Conservation (phyloP, 148 eudicot genomes). For the Persicaria tinctoria region DNA sequence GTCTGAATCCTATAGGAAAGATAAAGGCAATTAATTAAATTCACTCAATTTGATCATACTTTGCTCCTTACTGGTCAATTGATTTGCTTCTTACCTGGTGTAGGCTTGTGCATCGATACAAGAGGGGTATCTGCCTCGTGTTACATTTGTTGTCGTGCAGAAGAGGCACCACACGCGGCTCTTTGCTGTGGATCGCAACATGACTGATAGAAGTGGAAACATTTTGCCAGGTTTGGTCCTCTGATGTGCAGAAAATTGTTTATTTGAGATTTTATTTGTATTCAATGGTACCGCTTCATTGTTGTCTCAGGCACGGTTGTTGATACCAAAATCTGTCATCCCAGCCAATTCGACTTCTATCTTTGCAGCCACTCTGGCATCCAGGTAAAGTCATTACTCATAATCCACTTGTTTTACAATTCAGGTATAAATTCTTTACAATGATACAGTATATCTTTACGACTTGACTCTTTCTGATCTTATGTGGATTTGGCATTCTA, state of each 20-base stretch:
- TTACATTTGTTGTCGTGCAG: constrained; percentile 37
- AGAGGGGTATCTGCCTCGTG: constrained; percentile 20
- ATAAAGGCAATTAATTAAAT: too few relatives aligned
- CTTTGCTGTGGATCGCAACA: constrained; percentile 25
- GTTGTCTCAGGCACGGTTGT: constrained; percentile 19
- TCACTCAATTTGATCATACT: not conserved
- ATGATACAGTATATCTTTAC: too few relatives aligned
- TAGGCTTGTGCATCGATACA: constrained; percentile 15
- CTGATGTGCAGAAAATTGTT: not conserved
- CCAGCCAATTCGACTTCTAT: constrained; percentile 23
- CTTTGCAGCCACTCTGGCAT: constrained; percentile 27
- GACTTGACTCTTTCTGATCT: too few relatives aligned
- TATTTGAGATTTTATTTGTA: not conserved
- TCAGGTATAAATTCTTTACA: too few relatives aligned
- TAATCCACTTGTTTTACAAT: too few relatives aligned
- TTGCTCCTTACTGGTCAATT: not conserved
- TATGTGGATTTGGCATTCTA: too few relatives aligned
- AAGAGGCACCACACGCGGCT: constrained; percentile 32
- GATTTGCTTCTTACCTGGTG: not conserved
- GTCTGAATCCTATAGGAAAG: too few relatives aligned
- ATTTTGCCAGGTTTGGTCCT: constrained; percentile 25
- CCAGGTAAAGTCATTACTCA: constrained; percentile 4
- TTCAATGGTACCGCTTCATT: not conserved
- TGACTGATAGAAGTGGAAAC: constrained; percentile 34
- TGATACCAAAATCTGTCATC: constrained; percentile 24